Evolutionary conservation across 108 stramenopile species (phyloP).

Genomic region (Skeletonema menzelii): DNA sequence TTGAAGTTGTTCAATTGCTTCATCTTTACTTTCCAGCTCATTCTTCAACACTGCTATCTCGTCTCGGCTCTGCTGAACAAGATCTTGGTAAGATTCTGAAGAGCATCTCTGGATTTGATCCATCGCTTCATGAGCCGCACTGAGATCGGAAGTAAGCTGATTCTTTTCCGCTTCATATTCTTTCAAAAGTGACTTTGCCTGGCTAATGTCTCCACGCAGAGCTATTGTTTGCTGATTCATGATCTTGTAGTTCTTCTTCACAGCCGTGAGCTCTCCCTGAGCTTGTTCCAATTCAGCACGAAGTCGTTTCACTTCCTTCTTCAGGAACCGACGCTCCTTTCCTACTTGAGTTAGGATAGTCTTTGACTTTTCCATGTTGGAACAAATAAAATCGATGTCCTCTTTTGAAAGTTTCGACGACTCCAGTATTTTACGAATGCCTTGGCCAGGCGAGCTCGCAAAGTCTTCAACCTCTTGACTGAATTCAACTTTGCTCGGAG

Average conservation of each 20-base stretch:
- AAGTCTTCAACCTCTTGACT: background rate
- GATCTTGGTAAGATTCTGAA: constrained; percentile 5
- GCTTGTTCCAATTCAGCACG: constrained; percentile 14
- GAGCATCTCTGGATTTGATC: constrained; percentile 3
- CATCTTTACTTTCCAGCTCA: constrained; percentile 9
- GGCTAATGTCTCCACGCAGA: constrained; percentile 3
- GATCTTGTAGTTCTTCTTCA: constrained; percentile 1
- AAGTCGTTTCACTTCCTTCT: constrained; percentile 29
- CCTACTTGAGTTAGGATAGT: constrained; percentile 8
- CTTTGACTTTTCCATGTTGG: constrained; percentile 14
- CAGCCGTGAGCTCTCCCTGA: constrained; percentile 5
- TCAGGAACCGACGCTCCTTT: constrained; percentile 16
- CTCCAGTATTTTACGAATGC: constrained; percentile 9
- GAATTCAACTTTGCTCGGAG: background rate
- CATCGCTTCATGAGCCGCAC: constrained; percentile 15
- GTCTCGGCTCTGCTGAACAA: constrained; percentile 8
- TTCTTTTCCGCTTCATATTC: constrained; percentile 24
- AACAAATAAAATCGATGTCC: constrained; percentile 3
- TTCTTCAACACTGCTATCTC: constrained; percentile 13
- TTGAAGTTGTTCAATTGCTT: background rate
- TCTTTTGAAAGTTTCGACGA: constrained; percentile 2
- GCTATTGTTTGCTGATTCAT: constrained; percentile 5
- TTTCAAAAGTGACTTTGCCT: constrained; percentile 12
- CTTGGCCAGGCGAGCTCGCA: background rate
- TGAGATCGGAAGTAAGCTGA: constrained; percentile 3